Base-by-base conservation (phyloP, 2,329 filamentous ascomycete genomes). In the Penicillium sp. region DNA sequence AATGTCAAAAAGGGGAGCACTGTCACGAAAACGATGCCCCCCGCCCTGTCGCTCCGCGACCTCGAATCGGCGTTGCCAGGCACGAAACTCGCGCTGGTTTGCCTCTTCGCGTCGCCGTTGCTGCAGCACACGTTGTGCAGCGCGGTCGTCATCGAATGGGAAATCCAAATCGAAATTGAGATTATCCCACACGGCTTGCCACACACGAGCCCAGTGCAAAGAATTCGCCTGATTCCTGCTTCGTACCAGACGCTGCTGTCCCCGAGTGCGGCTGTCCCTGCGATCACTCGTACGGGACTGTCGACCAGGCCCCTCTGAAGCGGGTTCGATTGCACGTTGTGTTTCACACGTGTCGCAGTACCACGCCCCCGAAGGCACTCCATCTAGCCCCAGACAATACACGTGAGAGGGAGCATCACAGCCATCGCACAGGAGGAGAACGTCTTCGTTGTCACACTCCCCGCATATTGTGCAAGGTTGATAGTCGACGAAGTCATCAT, bases 361-460 rank as follows among this genome's bases (percentile, higher is more conserved):
- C 90, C 91, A 98, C 55, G 84, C 76, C 27, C 86, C 87, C 28
- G 78, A 72, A 24, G 90, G 90, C 47, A 95, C 81, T 45, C 77
- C 73, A 51, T 90, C 84, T 43, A 95, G 78, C 32, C 88, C 90
- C 52, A 95, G 82, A 68, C 93, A 98, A 68, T 94, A 88, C 41
- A 90, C 90, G 68, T 98, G 93, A 61, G 91, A 95, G 38, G 87
- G 81, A 32, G 85, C 84, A 74, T 95, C 86, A 73, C 93, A 98
- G 62, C 83, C 85, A 67, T 96, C 90, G 72, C 93, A 98, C 51
- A 95, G 81, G 56, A 97, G 83, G 45, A 95, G 79, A 13, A 90
- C 78, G 55, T 94, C 86, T 67, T 93, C 86, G 59, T 91, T 82
- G 56, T 93, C 89, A 57, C 83, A 77, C 43, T 82, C 80, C 54